These are phyloP conservation scores for Sphagnum tenellum DNA, from an alignment of 225 moss, liverwort and hornwort species.

Conservation along the genomic window DNA sequence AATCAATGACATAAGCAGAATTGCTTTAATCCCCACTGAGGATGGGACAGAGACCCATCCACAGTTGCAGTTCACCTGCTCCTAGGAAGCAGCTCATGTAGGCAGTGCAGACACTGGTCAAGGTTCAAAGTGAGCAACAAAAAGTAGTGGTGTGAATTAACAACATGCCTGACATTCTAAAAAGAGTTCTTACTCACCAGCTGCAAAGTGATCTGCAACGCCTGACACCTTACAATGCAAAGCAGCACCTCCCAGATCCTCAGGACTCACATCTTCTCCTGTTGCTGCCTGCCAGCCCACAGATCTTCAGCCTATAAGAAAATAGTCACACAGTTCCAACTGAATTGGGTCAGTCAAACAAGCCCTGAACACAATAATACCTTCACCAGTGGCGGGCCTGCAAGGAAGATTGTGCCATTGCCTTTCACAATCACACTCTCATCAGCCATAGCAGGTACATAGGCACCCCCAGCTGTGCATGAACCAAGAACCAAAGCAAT, in stretches of 20 bases:
- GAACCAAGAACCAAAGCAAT: constrained; percentile 96
- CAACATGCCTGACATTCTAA: too few species aligned
- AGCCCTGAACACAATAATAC: constrained; percentile 14
- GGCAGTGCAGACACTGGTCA: too few species aligned
- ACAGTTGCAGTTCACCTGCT: too few species aligned
- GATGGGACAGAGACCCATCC: too few species aligned
- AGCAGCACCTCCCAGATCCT: constrained; percentile 84
- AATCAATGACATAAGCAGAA: too few species aligned
- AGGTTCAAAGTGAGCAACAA: too few species aligned
- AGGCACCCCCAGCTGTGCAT: constrained; percentile 97
- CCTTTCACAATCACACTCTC: constrained; percentile 96
- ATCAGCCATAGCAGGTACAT: constrained; percentile 99
- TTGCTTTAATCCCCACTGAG: too few species aligned
- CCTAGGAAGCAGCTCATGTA: too few species aligned
- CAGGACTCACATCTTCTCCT: constrained; percentile 93
- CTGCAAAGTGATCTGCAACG: constrained; percentile 90
- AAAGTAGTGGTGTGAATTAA: too few species aligned
- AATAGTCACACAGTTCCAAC: neutral
- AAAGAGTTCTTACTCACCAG: constrained; percentile 19
- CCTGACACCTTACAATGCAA: constrained; percentile 91
- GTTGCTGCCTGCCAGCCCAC: constrained; percentile 69
- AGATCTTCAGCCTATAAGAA: neutral
- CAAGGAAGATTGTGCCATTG: constrained; percentile 96
- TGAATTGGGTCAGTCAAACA: neutral
- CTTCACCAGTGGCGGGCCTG: constrained; percentile 97